Conservation (phyloP, 192 early-diverging fungal genomes). For the Backusella liffmaniae region DNA sequence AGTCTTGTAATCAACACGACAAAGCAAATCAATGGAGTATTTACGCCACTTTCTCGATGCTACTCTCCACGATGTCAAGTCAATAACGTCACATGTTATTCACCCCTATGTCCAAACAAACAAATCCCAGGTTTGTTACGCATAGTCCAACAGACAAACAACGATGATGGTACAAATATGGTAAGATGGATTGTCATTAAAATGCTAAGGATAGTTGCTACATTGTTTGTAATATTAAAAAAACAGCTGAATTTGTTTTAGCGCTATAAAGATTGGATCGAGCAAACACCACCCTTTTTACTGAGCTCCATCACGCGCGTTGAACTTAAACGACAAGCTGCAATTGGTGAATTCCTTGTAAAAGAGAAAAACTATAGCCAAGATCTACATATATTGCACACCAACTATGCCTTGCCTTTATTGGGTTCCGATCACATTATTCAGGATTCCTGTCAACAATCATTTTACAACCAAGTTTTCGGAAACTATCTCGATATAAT, state of each 20-base stretch:
- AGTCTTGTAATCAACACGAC: background rate
- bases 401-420: constrained; percentile 11
- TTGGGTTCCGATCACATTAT: background rate
- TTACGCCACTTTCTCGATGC: constrained; percentile 14
- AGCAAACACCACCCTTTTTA: constrained; percentile 2
- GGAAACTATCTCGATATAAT: constrained; percentile 18
- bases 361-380: constrained; percentile 18
- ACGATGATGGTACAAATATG: background rate
- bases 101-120: constrained; percentile 11
- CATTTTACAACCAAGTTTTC: constrained; percentile 12
- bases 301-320: background rate
- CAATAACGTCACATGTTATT: constrained; percentile 3
- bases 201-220: background rate
- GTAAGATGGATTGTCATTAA: background rate
- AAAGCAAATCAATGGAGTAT: background rate
- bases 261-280: background rate
- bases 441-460: background rate
- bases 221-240: background rate
- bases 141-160: background rate
- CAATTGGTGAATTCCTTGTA: constrained; percentile 21
- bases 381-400: constrained; percentile 21
- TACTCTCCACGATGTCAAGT: constrained; percentile 23
- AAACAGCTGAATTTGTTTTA: background rate
- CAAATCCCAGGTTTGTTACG: constrained; percentile 1
- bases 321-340: constrained; percentile 26